Evolutionary conservation across 1,284 basidiomycete species (phyloP), one percentile per base, ranked within the genome.

Genomic region (Ustilago tritici): DNA sequence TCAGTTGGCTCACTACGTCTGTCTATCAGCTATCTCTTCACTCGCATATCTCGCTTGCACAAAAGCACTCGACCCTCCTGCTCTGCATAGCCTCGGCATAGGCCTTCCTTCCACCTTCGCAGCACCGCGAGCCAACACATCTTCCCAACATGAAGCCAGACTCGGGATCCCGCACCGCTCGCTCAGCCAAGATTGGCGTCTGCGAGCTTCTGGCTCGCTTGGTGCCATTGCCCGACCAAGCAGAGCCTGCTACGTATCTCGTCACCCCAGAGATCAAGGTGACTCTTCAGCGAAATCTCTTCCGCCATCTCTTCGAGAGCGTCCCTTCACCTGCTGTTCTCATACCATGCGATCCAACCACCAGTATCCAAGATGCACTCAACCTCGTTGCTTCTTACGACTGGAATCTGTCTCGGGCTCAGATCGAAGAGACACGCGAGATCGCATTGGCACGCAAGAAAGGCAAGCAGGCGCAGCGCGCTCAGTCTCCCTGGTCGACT

Each of bases 341-440:
- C 17, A 19, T 82, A 38, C 81, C 81, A 1, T 64, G 76, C 40
- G 66, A 77, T n/a, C 62, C 65, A 12, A 57, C 56, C 49, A 76
- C 70, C 34, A 68, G 70, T 15, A 52, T 66, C 15, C 40, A 70
- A 12, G 62, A 78, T 35, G 71, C 77, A 1, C 68, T 83, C 35
- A 52, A 59, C n/a, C 56, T 78, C 12, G 61, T 83, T 15, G 69
- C 71, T 11, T 53, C 56, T 32, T 61, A 77, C 41, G 79, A 70
- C 59, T 83, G 79, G 76, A 78, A 70, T 19, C 64, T 83, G 3
- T 76, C 76, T 23, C 76, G 63, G 12, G 76, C 82, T 11, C 82
- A 83, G 70, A 78, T 69, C 56, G 74, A 75, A 53, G 79, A 79
- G 58, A 58, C 62, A 0, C 63, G 76, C 47, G 65, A 70, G 47